Evolutionary conservation across 75 land plant genomes (phyloP).

Genomic region (Picea sitchensis): DNA sequence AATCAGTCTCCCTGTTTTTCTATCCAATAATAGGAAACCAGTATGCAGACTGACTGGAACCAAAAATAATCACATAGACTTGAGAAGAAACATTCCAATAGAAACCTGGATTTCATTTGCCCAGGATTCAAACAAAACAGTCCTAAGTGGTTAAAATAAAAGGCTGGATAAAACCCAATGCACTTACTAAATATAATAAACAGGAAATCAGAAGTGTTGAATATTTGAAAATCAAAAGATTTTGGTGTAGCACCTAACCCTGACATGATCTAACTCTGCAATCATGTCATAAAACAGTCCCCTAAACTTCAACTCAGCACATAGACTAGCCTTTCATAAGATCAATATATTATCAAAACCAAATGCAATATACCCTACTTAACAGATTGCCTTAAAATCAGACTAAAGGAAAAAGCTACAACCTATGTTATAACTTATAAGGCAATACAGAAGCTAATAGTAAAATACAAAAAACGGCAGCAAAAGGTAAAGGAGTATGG

Average conservation of each 20-base stretch:
- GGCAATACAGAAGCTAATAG: background rate
- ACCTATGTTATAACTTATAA: background rate
- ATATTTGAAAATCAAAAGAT: background rate
- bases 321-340: background rate
- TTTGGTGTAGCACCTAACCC: background rate
- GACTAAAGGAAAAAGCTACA: background rate
- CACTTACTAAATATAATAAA: background rate
- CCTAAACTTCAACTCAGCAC: background rate
- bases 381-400: background rate
- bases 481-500: background rate
- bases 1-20: conserved; percentile 4
- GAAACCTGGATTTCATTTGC: background rate
- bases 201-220: background rate
- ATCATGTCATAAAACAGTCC: background rate
- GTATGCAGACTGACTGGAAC: background rate
- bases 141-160: background rate
- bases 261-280: background rate
- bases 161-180: background rate
- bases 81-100: background rate
- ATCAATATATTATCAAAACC: background rate
- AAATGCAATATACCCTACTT: background rate
- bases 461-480: background rate
- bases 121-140: background rate
- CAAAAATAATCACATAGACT: background rate
- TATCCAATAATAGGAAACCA: background rate